These are phyloP conservation scores for Camellia lanceoleosa DNA, from an alignment of 148 eudicot species.

Conservation along the genomic window DNA sequence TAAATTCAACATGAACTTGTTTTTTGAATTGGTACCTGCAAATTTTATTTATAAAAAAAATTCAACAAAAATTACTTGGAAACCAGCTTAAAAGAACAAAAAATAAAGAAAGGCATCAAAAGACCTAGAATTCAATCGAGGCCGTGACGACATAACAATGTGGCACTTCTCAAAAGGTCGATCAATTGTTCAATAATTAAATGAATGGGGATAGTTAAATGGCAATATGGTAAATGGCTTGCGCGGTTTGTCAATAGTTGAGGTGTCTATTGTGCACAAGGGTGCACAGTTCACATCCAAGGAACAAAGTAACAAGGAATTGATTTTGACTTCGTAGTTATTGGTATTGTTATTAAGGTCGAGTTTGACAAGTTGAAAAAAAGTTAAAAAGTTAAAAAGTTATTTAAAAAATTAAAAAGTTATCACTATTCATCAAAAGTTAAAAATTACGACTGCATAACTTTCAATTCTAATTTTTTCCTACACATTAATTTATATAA, in stretches of 20 bases:
- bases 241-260: conserved; percentile 5
- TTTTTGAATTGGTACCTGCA: not conserved
- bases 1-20: not conserved
- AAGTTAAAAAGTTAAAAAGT: too few relatives aligned
- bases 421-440: too few relatives aligned
- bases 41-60: too few relatives aligned
- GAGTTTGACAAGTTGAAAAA: too few relatives aligned
- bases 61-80: not conserved
- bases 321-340: too few relatives aligned
- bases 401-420: too few relatives aligned
- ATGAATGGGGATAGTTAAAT: too few relatives aligned
- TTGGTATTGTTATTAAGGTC: too few relatives aligned
- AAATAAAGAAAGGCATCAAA: too few relatives aligned
- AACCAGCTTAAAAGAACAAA: not conserved
- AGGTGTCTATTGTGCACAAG: not conserved
- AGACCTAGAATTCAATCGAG: not conserved
- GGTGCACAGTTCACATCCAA: not conserved
- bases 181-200: not conserved
- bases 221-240: not conserved
- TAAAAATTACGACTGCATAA: too few relatives aligned
- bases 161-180: not conserved
- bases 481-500: too few relatives aligned
- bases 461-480: too few relatives aligned
- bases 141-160: not conserved
- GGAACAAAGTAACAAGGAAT: not conserved